phyloP scores from a whole-genome alignment of 257 asterid genomes.

The Perilla frutescens region DNA sequence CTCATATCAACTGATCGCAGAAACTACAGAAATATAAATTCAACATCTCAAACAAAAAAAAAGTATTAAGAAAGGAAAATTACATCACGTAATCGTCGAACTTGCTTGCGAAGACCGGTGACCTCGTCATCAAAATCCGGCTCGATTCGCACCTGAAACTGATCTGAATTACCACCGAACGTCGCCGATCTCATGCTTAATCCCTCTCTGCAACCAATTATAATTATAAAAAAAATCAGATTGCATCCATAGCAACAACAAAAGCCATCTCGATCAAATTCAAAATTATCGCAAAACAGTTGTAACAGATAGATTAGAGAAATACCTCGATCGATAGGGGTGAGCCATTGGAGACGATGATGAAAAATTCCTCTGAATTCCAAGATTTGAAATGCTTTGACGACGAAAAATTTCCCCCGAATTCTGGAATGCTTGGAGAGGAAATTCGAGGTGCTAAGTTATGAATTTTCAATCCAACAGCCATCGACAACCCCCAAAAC shows the following conservation, averaged over 20 bases:
- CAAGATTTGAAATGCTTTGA: neutral
- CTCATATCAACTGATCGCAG: neutral
- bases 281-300: neutral
- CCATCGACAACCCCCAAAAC: slow-evolving; percentile 2
- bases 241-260: neutral
- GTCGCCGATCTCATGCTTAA: slow-evolving; percentile 78
- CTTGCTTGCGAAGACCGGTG: slow-evolving; percentile 86
- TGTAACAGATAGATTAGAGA: neutral
- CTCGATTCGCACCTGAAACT: slow-evolving; percentile 84
- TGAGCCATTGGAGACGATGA: slow-evolving; percentile 46
- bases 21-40: neutral
- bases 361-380: neutral
- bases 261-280: neutral
- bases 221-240: slow-evolving; percentile 1
- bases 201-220: slow-evolving; percentile 59
- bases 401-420: slow-evolving; percentile 20
- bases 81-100: slow-evolving; percentile 77
- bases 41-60: neutral
- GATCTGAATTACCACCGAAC: slow-evolving; percentile 63
- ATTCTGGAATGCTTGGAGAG: slow-evolving; percentile 12
- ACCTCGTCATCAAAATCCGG: slow-evolving; percentile 87
- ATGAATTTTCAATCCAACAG: neutral
- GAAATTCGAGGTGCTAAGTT: neutral
- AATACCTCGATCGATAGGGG: slow-evolving; percentile 70
- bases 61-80: slow-evolving; percentile 1